A percentile compares a stretch with the other conserved stretches of the same genome.
Conservation (phyloP, 2,329 filamentous ascomycete species). For the Zasmidium cellare region DNA sequence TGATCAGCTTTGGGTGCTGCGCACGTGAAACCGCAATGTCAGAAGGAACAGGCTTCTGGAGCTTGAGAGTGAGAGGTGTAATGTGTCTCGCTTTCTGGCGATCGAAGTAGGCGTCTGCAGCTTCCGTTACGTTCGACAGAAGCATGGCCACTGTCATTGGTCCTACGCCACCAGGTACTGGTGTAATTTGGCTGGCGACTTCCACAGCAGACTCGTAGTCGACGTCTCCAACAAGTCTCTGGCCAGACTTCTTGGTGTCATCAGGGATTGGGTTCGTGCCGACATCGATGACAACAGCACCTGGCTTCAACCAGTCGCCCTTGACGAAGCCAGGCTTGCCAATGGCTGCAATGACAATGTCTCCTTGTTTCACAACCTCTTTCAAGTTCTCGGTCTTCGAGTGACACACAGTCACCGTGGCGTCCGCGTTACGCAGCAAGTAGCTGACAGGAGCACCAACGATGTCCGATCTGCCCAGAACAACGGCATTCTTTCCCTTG, state of each 20-base stretch:
- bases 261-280: constrained; percentile 96
- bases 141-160: constrained; percentile 99
- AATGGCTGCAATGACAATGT: constrained; percentile 90
- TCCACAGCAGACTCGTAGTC: constrained; percentile 82
- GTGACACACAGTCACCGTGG: constrained; percentile 95
- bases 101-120: constrained; percentile 78
- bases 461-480: constrained; percentile 93
- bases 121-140: constrained; percentile 89
- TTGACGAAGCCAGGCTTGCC: constrained; percentile 85
- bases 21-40: constrained; percentile 90
- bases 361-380: constrained; percentile 75
- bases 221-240: constrained; percentile 91
- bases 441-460: constrained; percentile 97
- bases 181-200: constrained; percentile 90
- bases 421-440: constrained; percentile 90
- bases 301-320: constrained; percentile 92
- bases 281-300: constrained; percentile 94
- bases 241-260: constrained; percentile 83
- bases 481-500: constrained; percentile 88
- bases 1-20: constrained; percentile 91
- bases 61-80: constrained; percentile 77
- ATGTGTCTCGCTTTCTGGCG: constrained; percentile 78
- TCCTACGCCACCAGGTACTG: constrained; percentile 92
- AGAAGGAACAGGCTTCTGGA: constrained; percentile 81
- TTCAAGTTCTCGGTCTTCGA: constrained; percentile 77